Evolutionary conservation across 1,284 basidiomycete species (phyloP).

Genomic region (Microbotryomycetes sp.): DNA sequence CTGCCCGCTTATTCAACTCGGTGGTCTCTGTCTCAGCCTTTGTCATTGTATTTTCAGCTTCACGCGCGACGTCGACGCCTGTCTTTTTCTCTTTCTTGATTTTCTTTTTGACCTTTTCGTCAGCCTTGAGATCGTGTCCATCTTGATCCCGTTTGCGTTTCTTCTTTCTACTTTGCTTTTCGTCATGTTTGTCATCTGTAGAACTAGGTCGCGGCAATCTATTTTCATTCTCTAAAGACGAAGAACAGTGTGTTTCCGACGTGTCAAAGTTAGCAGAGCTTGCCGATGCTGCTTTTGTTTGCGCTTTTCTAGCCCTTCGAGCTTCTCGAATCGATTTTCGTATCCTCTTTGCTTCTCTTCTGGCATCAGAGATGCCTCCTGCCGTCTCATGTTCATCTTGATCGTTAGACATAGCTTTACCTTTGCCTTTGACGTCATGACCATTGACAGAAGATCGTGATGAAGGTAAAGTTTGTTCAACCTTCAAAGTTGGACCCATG

Average conservation of each 20-base stretch:
- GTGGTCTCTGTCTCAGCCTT: neutral
- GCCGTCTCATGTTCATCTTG: neutral
- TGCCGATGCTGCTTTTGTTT: too few relatives aligned
- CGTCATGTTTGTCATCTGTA: too few relatives aligned
- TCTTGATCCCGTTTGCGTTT: constrained; percentile 4
- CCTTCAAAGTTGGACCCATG: neutral
- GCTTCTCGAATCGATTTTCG: neutral
- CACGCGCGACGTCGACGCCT: neutral
- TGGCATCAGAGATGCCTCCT: neutral
- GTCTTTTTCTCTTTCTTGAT: neutral
- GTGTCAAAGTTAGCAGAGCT: too few relatives aligned
- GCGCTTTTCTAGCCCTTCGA: neutral
- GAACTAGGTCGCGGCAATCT: too few relatives aligned
- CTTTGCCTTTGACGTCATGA: neutral
- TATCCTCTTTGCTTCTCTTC: constrained; percentile 1
- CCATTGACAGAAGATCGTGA: neutral
- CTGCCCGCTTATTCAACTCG: neutral
- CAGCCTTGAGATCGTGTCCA: neutral
- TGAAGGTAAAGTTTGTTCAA: neutral
- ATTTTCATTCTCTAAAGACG: too few relatives aligned
- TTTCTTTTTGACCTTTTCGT: neutral
- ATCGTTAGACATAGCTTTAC: neutral
- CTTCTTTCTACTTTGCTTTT: too few relatives aligned
- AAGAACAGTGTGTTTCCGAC: too few relatives aligned
- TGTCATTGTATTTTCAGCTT: neutral